Percentiles rank a stretch among this genome's conserved stretches.
These are phyloP conservation scores for Termitomyces sp. DNA, from an alignment of 768 basidiomycete species.

Conservation along the genomic window DNA sequence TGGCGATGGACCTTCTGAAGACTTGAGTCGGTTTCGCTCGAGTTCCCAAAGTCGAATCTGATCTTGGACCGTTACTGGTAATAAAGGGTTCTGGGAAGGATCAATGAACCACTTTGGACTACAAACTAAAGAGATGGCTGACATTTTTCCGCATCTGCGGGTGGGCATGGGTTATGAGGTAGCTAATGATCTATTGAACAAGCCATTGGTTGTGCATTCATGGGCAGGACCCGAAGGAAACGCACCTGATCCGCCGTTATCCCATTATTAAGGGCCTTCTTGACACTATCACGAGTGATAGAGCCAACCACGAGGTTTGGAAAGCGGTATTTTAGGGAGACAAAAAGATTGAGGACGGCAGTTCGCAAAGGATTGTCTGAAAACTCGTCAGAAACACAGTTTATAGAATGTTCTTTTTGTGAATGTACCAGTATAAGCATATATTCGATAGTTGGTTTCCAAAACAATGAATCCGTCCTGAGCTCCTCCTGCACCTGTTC, in stretches of 20 bases:
- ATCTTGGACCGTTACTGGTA: slow-evolving; percentile 97
- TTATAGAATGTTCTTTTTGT: slow-evolving; percentile 15
- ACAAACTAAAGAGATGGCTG: slow-evolving; percentile 20
- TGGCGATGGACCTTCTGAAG: slow-evolving; percentile 69
- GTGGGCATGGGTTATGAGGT: slow-evolving; percentile 92
- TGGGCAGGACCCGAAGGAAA: slow-evolving; percentile 23
- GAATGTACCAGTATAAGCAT: slow-evolving; percentile 88
- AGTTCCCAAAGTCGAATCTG: slow-evolving; percentile 98
- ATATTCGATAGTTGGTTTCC: slow-evolving; percentile 97
- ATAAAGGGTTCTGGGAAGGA: slow-evolving; percentile 70
- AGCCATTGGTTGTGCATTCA: slow-evolving; percentile 15
- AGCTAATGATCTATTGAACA: slow-evolving; percentile 81
- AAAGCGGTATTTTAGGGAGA: slow-evolving; percentile 90
- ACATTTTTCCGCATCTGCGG: slow-evolving; percentile 98
- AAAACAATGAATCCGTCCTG: slow-evolving; percentile 91
- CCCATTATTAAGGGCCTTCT: slow-evolving; percentile 89
- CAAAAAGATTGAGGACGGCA: slow-evolving; percentile 92
- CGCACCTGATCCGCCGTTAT: slow-evolving; percentile 93
- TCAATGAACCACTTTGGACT: slow-evolving; percentile 12
- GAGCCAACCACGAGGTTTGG: slow-evolving; percentile 96
- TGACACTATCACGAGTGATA: slow-evolving; percentile 93
- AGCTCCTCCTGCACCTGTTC: slow-evolving; percentile 55
- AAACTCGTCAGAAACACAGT: slow-evolving; percentile 18
- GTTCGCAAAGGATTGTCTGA: slow-evolving; percentile 94
- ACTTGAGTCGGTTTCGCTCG: slow-evolving; percentile 88